Evolutionary conservation across 2,329 filamentous ascomycete species (phyloP).

Genomic region (Fusarium sterilihyphosum): DNA sequence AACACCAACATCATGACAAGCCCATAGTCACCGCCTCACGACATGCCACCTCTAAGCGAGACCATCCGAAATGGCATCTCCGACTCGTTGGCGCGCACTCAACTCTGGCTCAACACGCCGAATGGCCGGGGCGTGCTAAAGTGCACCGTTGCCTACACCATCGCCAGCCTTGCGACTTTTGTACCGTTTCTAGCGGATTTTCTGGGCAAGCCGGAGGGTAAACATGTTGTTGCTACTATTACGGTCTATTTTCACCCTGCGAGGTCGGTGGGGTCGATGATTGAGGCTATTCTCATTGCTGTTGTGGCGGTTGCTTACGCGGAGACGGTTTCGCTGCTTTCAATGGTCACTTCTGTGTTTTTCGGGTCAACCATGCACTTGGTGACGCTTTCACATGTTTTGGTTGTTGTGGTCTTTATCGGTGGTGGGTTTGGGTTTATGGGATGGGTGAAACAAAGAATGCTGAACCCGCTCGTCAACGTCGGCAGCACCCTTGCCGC

Average conservation of each 20-base stretch:
- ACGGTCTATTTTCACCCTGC: conserved; percentile 96
- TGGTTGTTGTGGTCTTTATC: conserved; percentile 85
- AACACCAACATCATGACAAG: conserved; percentile 12
- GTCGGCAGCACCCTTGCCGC: conserved; percentile 87
- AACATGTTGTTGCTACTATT: conserved; percentile 92
- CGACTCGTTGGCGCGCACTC: conserved; percentile 60
- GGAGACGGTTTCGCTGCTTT: conserved; percentile 75
- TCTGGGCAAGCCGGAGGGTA: conserved; percentile 86
- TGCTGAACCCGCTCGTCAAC: conserved; percentile 82
- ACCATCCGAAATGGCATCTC: conserved; percentile 40
- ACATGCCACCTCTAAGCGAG: conserved; percentile 19
- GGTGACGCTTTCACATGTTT: conserved; percentile 76
- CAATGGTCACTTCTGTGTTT: conserved; percentile 86
- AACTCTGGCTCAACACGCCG: conserved; percentile 69
- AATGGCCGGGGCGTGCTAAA: conserved; percentile 85
- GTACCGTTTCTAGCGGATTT: conserved; percentile 75
- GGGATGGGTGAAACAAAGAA: conserved; percentile 84
- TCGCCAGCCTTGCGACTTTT: conserved; percentile 89
- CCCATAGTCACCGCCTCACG: background rate
- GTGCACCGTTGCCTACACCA: conserved; percentile 87
- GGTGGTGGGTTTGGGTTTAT: conserved; percentile 88
- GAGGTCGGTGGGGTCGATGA: conserved; percentile 87
- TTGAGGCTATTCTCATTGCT: conserved; percentile 82
- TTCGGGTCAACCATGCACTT: conserved; percentile 75
- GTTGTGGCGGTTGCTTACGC: conserved; percentile 80